These are phyloP conservation scores for Lactuca sativa DNA, from an alignment of 129 eudicot species.

Conservation along the genomic window DNA sequence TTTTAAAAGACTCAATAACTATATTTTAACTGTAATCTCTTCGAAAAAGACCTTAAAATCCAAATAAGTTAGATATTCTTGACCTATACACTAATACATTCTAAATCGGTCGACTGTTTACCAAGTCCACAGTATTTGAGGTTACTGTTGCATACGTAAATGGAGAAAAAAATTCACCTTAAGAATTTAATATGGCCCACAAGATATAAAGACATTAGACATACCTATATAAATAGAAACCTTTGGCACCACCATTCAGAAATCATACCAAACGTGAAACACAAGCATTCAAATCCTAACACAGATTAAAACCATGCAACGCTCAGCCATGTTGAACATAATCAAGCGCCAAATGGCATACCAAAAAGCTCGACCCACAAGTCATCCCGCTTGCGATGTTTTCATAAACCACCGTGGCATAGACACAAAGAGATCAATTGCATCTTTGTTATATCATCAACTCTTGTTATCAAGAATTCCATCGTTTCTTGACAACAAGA, in stretches of 20 bases:
- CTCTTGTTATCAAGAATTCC: conserved; percentile 44
- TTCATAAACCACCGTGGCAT: conserved; percentile 72
- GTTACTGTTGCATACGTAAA: neutral
- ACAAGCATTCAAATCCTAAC: conserved; percentile 16
- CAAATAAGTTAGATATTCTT: neutral
- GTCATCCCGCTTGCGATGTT: conserved; percentile 50
- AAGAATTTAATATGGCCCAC: neutral
- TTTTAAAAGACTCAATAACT: neutral
- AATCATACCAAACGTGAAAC: conserved; percentile 13
- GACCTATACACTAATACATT: too few relatives aligned
- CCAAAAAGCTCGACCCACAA: conserved; percentile 22
- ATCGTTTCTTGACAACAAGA: conserved; percentile 78
- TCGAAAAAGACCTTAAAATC: neutral
- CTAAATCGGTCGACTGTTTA: neutral
- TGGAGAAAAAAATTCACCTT: neutral
- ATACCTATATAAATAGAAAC: conserved; percentile 27
- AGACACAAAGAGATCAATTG: conserved; percentile 66
- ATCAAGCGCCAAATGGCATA: conserved; percentile 40
- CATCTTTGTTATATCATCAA: conserved; percentile 59
- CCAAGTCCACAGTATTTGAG: too few relatives aligned
- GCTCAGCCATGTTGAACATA: conserved; percentile 39
- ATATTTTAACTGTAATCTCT: neutral
- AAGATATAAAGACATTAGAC: neutral
- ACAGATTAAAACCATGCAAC: conserved; percentile 43
- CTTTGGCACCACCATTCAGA: conserved; percentile 16